Percentiles rank a stretch among this genome's conserved stretches.
Evolutionary conservation across 225 moss, liverwort and hornwort species (phyloP).

Genomic region (Marchantia paleacea): DNA sequence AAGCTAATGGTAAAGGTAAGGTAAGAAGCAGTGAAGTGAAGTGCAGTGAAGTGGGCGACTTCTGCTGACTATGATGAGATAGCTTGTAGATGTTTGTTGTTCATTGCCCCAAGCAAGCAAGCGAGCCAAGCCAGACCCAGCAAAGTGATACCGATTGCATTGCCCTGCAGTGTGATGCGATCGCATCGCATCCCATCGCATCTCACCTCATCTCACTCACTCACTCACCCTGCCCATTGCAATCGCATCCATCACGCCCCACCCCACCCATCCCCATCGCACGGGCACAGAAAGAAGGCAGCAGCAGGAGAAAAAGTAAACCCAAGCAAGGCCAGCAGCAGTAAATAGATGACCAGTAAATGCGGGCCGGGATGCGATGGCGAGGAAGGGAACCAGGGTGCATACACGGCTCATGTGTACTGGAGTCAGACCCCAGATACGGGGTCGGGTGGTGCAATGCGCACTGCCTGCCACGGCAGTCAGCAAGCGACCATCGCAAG

Average conservation of each 20-base stretch:
- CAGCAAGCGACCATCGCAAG: no score
- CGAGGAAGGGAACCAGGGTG: no score
- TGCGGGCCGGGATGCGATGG: constrained; percentile 3
- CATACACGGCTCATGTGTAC: no score
- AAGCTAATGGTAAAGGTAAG: not conserved
- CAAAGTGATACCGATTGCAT: not conserved
- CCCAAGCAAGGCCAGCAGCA: not conserved
- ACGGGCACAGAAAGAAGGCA: not conserved
- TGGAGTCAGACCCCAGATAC: no score
- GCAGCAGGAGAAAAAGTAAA: constrained; percentile 5
- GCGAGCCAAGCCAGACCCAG: no score
- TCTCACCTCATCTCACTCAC: not conserved
- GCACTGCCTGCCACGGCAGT: no score
- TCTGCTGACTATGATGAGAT: not conserved
- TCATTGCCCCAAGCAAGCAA: not conserved
- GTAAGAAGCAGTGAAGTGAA: not conserved
- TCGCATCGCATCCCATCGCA: not conserved
- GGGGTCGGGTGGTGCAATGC: no score
- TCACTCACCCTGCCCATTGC: no score
- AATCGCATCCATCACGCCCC: not conserved
- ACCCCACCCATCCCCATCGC: not conserved
- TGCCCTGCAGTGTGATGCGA: not conserved
- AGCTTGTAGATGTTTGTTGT: not conserved
- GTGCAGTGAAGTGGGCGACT: not conserved
- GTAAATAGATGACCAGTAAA: not conserved